A percentile compares a stretch with the other conserved stretches of the same genome.
phyloP scores from a whole-genome alignment of 768 basidiomycete genomes.

The Serendipita sp. region DNA sequence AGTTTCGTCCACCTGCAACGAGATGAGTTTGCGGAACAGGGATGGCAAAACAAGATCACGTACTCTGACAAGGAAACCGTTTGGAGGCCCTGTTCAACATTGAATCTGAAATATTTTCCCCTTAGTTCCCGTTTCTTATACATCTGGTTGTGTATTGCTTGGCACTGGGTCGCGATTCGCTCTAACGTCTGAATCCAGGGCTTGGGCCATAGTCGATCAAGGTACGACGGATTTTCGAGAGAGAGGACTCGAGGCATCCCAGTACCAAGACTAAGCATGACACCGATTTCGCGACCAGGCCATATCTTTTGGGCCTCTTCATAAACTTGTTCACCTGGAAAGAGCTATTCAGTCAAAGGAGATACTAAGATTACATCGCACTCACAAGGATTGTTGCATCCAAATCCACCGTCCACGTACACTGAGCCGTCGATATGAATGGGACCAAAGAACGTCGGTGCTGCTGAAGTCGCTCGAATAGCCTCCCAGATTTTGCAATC shows the following conservation, averaged over 20 bases:
- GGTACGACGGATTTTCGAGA: neutral
- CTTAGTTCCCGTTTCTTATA: neutral
- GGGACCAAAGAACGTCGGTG: constrained; percentile 15
- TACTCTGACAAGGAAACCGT: neutral
- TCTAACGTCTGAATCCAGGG: neutral
- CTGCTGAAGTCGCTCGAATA: constrained; percentile 18
- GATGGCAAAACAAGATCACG: neutral
- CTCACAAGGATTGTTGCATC: constrained; percentile 10
- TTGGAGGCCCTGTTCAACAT: neutral
- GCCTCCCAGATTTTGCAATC: constrained; percentile 19
- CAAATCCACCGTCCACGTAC: constrained; percentile 11
- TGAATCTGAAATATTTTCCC: constrained; percentile 1
- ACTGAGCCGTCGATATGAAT: constrained; percentile 4
- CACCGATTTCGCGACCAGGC: neutral
- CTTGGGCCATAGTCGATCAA: neutral
- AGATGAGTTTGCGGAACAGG: too few species aligned
- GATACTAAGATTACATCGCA: neutral
- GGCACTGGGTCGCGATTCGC: neutral
- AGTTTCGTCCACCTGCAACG: neutral
- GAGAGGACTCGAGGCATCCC: constrained; percentile 1
- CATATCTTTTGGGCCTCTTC: neutral
- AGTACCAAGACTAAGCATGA: neutral
- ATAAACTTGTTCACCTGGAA: neutral
- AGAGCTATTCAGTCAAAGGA: neutral
- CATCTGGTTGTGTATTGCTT: neutral